Conservation (phyloP, 2,329 filamentous ascomycete species). For the Diaporthe nobilis region DNA sequence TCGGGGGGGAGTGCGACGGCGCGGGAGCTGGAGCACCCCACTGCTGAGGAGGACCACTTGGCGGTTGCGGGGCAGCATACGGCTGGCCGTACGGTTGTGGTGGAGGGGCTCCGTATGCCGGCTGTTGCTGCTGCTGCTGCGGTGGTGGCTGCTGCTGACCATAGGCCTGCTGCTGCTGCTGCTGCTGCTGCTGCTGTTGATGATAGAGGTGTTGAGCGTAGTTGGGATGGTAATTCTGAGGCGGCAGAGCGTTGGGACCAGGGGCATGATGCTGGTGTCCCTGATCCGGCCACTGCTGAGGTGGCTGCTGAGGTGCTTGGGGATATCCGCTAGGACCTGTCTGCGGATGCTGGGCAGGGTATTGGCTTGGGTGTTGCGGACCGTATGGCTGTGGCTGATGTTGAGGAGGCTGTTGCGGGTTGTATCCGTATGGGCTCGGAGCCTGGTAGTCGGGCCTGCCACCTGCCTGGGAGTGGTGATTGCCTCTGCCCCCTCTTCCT, state of each 20-base stretch:
- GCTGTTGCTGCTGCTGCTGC: conserved; percentile 51
- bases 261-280: conserved; percentile 55
- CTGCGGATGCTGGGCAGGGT: conserved; percentile 53
- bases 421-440: conserved; percentile 60
- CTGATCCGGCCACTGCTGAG: conserved; percentile 54
- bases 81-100: conserved; percentile 51
- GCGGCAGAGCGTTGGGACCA: conserved; percentile 63
- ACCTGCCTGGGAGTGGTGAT: conserved; percentile 54
- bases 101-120: conserved; percentile 47
- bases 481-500: conserved; percentile 55
- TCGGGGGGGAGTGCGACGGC: conserved; percentile 49
- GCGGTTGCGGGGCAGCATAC: conserved; percentile 51
- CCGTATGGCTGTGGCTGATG: conserved; percentile 50
- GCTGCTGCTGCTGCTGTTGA: conserved; percentile 54
- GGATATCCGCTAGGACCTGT: conserved; percentile 55
- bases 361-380: conserved; percentile 49
- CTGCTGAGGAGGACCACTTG: conserved; percentile 55
- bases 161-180: conserved; percentile 53
- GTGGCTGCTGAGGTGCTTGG: conserved; percentile 57
- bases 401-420: conserved; percentile 53
- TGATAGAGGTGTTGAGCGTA: conserved; percentile 70
- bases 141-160: conserved; percentile 52
- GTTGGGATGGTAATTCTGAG: conserved; percentile 71
- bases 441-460: conserved; percentile 58
- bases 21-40: conserved; percentile 53